phyloP scores from a whole-genome alignment of 768 basidiomycete species.

The Tricholoma sp. region DNA sequence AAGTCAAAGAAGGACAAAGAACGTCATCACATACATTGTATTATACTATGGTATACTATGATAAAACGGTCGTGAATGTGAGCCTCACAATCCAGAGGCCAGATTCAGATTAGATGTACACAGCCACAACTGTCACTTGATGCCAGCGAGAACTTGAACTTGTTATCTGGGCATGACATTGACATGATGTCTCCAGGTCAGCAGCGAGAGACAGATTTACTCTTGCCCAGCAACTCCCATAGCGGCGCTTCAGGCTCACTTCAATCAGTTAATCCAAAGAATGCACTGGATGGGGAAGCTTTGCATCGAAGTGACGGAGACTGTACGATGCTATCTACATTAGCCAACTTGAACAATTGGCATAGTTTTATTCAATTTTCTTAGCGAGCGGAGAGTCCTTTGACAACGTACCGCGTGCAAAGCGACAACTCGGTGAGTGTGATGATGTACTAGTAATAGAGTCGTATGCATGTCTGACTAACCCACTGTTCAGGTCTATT shows the following conservation, averaged over 20 bases:
- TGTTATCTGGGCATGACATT: no score
- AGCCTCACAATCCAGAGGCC: no score
- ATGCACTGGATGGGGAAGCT: slow-evolving; percentile 7
- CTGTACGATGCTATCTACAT: background rate
- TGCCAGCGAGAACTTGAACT: no score
- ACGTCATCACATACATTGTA: background rate
- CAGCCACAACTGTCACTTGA: no score
- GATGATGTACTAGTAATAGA: background rate
- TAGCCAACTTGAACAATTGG: background rate
- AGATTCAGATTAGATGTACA: no score
- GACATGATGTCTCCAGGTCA: no score
- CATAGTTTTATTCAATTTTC: background rate
- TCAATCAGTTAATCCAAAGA: background rate
- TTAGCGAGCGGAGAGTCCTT: slow-evolving; percentile 15
- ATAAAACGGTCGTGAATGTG: no score
- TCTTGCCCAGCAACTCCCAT: background rate
- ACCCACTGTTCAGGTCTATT: slow-evolving; percentile 31
- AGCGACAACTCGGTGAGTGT: slow-evolving; percentile 13
- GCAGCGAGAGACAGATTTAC: background rate
- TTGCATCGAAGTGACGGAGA: slow-evolving; percentile 8
- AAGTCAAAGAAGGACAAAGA: background rate
- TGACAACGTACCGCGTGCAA: slow-evolving; percentile 12
- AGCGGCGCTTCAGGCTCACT: background rate
- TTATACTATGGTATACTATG: background rate
- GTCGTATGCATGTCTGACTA: background rate